Conservation (phyloP, 2,329 filamentous ascomycete species). For the Bisporella sp. region DNA sequence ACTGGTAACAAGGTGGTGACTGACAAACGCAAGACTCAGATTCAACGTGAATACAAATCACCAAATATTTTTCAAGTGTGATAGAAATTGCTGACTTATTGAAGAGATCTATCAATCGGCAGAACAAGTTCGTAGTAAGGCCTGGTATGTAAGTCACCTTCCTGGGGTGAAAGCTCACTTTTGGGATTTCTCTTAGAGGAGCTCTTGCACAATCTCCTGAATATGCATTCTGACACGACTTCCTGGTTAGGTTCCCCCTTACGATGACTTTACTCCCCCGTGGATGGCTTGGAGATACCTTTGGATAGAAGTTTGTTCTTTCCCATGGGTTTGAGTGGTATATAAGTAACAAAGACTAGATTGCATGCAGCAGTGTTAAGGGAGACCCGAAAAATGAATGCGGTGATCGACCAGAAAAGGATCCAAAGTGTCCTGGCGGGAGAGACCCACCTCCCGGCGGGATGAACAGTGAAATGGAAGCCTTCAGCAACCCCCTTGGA, state of each 20-base stretch:
- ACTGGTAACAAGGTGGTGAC: not conserved
- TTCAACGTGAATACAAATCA: not conserved
- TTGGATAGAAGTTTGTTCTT: not conserved
- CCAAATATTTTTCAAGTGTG: not conserved
- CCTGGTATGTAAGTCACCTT: no score
- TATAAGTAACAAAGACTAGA: no score
- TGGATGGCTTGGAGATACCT: not conserved
- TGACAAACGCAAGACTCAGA: not conserved
- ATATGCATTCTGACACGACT: no score
- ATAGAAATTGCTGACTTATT: not conserved
- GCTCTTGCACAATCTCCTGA: no score
- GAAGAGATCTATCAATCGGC: not conserved
- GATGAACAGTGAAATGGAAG: not conserved
- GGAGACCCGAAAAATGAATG: not conserved
- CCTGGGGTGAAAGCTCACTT: no score
- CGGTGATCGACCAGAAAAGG: not conserved
- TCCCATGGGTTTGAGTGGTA: not conserved
- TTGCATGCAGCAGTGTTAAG: not conserved
- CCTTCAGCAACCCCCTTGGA: not conserved
- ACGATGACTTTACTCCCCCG: not conserved
- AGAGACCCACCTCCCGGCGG: not conserved
- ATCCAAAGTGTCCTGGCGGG: not conserved
- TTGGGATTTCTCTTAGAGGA: no score
- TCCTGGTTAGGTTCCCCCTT: not conserved
- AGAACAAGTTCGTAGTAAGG: not conserved